These are phyloP conservation scores for Syncephalastrum sp. DNA, from an alignment of 371 early-diverging fungal species.

Conservation along the genomic window DNA sequence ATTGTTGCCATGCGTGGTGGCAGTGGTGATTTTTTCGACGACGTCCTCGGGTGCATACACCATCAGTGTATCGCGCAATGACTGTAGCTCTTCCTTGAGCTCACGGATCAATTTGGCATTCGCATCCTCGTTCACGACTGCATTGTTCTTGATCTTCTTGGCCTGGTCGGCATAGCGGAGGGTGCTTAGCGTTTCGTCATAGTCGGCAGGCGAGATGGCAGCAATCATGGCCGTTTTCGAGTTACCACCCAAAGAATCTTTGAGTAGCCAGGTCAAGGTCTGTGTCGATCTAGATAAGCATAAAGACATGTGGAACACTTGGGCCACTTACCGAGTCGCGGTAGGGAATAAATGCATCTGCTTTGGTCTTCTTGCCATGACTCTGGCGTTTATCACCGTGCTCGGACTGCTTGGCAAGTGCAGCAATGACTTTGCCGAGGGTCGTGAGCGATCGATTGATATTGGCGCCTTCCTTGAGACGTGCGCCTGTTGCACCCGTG, in stretches of 20 bases:
- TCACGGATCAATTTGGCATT: slow-evolving; percentile 76
- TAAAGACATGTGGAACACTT: slow-evolving; percentile 6
- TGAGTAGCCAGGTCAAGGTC: slow-evolving; percentile 89
- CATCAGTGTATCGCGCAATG: slow-evolving; percentile 58
- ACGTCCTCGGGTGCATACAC: slow-evolving; percentile 62
- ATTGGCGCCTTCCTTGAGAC: slow-evolving; percentile 96
- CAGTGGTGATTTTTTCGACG: slow-evolving; percentile 33
- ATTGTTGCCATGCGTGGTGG: slow-evolving; percentile 16
- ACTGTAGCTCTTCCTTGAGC: slow-evolving; percentile 75
- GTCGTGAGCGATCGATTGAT: slow-evolving; percentile 96
- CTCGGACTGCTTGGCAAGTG: slow-evolving; percentile 57
- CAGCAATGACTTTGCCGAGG: slow-evolving; percentile 95
- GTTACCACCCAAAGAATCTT: slow-evolving; percentile 89
- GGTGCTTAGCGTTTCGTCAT: slow-evolving; percentile 88
- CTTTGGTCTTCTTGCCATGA: slow-evolving; percentile 29
- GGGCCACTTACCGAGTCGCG: slow-evolving; percentile 68
- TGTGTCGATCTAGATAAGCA: slow-evolving; percentile 3
- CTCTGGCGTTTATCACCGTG: slow-evolving; percentile 1
- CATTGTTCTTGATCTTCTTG: slow-evolving; percentile 85
- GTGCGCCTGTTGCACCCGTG: slow-evolving; percentile 91
- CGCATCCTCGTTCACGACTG: slow-evolving; percentile 87
- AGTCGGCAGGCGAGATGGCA: slow-evolving; percentile 74
- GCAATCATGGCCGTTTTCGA: slow-evolving; percentile 91
- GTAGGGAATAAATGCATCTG: slow-evolving; percentile 69
- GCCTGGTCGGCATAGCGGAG: slow-evolving; percentile 92